Evolutionary conservation across 768 basidiomycete genomes (phyloP), one percentile per base, ranked within the genome.

Genomic region (Phaeotremella fagi): DNA sequence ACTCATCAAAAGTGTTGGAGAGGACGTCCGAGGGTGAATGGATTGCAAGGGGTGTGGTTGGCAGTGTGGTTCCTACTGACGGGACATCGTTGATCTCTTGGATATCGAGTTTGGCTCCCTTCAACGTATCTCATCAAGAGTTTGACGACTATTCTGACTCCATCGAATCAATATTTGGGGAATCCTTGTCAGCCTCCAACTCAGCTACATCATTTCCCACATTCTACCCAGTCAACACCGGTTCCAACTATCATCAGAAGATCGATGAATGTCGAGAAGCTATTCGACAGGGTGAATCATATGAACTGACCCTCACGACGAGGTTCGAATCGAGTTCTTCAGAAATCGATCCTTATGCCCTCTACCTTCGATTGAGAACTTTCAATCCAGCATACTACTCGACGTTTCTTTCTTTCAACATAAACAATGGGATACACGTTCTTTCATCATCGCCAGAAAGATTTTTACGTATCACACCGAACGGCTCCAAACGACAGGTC

Each of bases 401-500:
- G 1, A 85, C 83, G 0, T 95, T 83, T 74, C 71, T 76, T 27
- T 45, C 61, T n/a, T 71, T 76, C 48, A 71, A 75, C 23, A 47
- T 53, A 16, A 44, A 61, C 49, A 25, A 84, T 84, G 67, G 67
- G 3, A 28, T 61, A 2, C 42, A 56, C 3, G 75, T 95, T 18
- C 75, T 95, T 42, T 86, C 86, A 1, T 92, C 90, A 2, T 91
- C 88, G 1, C 92, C 92, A 0, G 92, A 97, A 64, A 83, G 90
- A 4, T 95, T 98, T 75, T 77, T 98, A 16, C 88, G 68, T 84
- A 28, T 90, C 77, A 69, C 82, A 82, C 11, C 85, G 85, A 0
- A 11, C 7, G n/a, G 48, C 25, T 45, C 38, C 14, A 69, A 78
- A 36, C 75, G 83, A 2, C 70, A 79, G 12, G 89, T 85, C 69